Evolutionary conservation across 2,329 filamentous ascomycete species (phyloP).

Genomic region (Hypocreales sp.): DNA sequence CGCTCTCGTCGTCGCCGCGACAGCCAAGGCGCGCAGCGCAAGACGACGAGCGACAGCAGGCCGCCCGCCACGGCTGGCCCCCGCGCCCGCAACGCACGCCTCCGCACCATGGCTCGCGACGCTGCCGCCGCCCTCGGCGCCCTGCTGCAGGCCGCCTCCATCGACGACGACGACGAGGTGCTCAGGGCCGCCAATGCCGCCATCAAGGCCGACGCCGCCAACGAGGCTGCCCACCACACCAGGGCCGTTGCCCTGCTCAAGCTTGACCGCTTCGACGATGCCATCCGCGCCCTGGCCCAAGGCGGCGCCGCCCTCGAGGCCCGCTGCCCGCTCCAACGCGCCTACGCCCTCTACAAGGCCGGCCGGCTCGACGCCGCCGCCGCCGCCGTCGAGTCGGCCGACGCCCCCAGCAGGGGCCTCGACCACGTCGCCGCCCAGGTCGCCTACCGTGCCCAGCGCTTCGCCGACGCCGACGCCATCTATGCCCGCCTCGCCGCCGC

Average conservation of each 20-base stretch:
- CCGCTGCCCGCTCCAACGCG: slow-evolving; percentile 50
- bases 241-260: slow-evolving; percentile 64
- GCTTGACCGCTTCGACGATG: slow-evolving; percentile 70
- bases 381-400: slow-evolving; percentile 18
- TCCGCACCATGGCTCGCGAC: slow-evolving; percentile 27
- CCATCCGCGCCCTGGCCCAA: slow-evolving; percentile 50
- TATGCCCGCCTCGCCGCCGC: slow-evolving; percentile 42
- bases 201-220: slow-evolving; percentile 43
- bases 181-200: slow-evolving; percentile 48
- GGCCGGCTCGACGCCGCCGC: slow-evolving; percentile 54
- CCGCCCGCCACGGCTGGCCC: no score
- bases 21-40: no score
- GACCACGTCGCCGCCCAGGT: slow-evolving; percentile 47
- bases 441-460: slow-evolving; percentile 61
- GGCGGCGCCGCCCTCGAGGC: slow-evolving; percentile 45
- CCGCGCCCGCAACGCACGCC: no score
- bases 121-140: slow-evolving; percentile 34
- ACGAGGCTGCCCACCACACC: slow-evolving; percentile 47
- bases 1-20: no score
- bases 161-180: slow-evolving; percentile 59
- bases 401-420: slow-evolving; percentile 18
- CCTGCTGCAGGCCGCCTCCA: slow-evolving; percentile 37
- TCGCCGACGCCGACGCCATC: slow-evolving; percentile 46
- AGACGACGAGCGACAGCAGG: no score
- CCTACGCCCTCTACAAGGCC: slow-evolving; percentile 74